phyloP scores from a whole-genome alignment of 352 stramenopile species.

The Phytophthora citricola region DNA sequence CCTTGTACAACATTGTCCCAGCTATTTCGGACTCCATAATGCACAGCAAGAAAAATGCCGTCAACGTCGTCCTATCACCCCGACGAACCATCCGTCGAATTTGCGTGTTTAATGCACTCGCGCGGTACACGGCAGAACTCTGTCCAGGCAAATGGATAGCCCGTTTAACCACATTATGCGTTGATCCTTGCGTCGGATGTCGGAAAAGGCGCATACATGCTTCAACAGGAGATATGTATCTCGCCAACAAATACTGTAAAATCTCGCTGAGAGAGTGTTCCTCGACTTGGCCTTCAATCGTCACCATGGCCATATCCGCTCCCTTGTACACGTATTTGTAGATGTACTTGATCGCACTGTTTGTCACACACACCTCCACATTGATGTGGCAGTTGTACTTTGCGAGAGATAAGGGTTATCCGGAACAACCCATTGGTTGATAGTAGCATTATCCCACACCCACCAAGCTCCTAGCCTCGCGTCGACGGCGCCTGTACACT shows the following conservation, averaged over 20 bases:
- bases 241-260: constrained; percentile 17
- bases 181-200: constrained; percentile 36
- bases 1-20: constrained; percentile 24
- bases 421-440: constrained; percentile 56
- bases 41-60: constrained; percentile 9
- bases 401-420: constrained; percentile 63
- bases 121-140: not conserved
- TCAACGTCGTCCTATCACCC: constrained; percentile 2
- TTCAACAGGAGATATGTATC: constrained; percentile 56
- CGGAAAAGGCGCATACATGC: constrained; percentile 34
- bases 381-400: constrained; percentile 74
- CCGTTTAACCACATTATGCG: constrained; percentile 2
- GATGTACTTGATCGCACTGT: constrained; percentile 58
- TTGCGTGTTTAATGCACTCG: constrained; percentile 10
- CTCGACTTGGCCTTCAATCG: not conserved
- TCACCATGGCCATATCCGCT: constrained; percentile 37
- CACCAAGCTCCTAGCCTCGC: not conserved
- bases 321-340: constrained; percentile 73
- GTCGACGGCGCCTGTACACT: not conserved
- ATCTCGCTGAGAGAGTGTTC: constrained; percentile 31
- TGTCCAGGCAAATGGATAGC: not conserved
- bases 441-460: constrained; percentile 21
- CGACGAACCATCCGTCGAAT: constrained; percentile 13
- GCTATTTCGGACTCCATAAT: constrained; percentile 6
- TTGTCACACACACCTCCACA: constrained; percentile 52